phyloP scores from a whole-genome alignment of 371 early-diverging fungal genomes.

The Actinomucor elegans region DNA sequence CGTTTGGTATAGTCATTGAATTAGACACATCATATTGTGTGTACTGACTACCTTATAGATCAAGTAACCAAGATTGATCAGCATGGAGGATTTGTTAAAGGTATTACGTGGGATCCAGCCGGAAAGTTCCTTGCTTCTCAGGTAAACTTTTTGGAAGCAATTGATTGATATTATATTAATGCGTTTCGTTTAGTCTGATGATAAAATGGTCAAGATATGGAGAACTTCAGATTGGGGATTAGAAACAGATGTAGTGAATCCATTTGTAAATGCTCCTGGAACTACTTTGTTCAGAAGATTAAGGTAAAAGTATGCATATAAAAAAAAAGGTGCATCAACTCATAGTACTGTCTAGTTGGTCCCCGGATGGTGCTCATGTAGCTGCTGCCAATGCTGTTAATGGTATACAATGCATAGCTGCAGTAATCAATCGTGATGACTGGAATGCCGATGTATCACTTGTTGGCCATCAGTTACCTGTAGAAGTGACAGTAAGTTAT shows the following conservation, averaged over 20 bases:
- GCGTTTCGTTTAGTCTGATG: constrained; percentile 72
- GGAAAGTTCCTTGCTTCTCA: constrained; percentile 93
- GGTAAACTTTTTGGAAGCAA: constrained; percentile 37
- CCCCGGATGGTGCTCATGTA: constrained; percentile 90
- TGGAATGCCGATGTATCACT: constrained; percentile 84
- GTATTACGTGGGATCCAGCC: constrained; percentile 94
- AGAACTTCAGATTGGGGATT: constrained; percentile 83
- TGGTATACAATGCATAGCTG: constrained; percentile 79
- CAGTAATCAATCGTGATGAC: constrained; percentile 74
- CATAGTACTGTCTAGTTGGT: constrained; percentile 91
- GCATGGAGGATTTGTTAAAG: constrained; percentile 93
- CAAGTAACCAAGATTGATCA: constrained; percentile 64
- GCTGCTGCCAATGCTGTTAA: constrained; percentile 91
- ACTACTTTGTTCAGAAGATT: constrained; percentile 90
- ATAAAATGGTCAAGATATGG: constrained; percentile 89
- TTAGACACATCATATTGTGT: too few relatives aligned
- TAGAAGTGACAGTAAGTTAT: constrained; percentile 84
- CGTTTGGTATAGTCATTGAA: constrained; percentile 84
- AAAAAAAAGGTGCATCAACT: constrained; percentile 54
- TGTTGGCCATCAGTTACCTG: constrained; percentile 87
- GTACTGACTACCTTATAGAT: too few relatives aligned
- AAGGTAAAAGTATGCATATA: too few relatives aligned
- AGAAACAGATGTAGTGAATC: constrained; percentile 72
- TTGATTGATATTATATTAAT: too few relatives aligned
- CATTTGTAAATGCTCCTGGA: constrained; percentile 74